Percentiles rank a stretch among this genome's conserved stretches.
Evolutionary conservation across 2,329 filamentous ascomycete genomes (phyloP).

Genomic region (Colletotrichum truncatum): DNA sequence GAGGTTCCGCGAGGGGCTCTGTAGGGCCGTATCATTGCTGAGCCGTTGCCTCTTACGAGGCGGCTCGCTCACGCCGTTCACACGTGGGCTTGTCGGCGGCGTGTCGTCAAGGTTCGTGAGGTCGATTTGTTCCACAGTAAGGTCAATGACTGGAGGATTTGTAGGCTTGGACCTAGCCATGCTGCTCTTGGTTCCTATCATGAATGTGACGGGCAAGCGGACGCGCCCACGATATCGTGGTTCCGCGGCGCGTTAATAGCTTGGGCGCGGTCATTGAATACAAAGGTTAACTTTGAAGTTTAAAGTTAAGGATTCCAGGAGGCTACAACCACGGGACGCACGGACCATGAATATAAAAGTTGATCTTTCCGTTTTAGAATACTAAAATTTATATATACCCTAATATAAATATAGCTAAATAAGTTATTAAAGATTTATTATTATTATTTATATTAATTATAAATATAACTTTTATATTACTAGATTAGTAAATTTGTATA

Average conservation of each 20-base stretch:
- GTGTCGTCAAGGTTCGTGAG: slow-evolving; percentile 34
- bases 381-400: background rate
- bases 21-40: slow-evolving; percentile 22
- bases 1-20: slow-evolving; percentile 26
- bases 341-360: too few relatives aligned
- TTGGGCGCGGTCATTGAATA: background rate
- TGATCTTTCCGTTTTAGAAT: background rate
- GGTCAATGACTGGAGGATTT: background rate
- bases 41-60: slow-evolving; percentile 43
- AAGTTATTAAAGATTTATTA: background rate
- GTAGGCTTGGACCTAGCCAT: background rate
- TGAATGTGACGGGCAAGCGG: background rate
- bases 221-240: background rate
- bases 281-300: background rate
- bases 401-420: background rate
- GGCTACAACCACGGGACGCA: background rate
- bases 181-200: background rate
- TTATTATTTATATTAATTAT: background rate
- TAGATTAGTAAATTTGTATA: background rate
- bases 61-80: slow-evolving; percentile 32
- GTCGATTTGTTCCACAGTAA: slow-evolving; percentile 37
- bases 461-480: background rate
- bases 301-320: background rate
- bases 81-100: slow-evolving; percentile 17
- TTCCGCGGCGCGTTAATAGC: background rate